These are phyloP conservation scores for Ogataea salicorniae DNA, from an alignment of 805 yeast genomes.

Conservation along the genomic window DNA sequence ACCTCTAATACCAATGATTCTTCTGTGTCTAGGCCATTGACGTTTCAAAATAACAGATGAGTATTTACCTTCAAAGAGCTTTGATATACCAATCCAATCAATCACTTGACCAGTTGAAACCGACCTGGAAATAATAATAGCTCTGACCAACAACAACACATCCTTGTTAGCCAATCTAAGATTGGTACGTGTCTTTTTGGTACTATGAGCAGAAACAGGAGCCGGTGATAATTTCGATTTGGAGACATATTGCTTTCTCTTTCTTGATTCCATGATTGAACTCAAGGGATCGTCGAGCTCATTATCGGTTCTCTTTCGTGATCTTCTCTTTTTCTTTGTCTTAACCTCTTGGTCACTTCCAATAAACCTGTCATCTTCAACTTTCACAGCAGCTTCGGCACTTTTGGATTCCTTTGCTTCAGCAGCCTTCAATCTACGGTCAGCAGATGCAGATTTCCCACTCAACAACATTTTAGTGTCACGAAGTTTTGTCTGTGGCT, in stretches of 20 bases:
- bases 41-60: conserved; percentile 44
- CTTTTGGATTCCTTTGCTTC: background rate
- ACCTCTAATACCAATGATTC: conserved; percentile 52
- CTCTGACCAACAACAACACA: conserved; percentile 51
- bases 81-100: conserved; percentile 59
- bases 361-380: background rate
- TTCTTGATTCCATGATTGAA: conserved; percentile 26
- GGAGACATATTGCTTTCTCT: conserved; percentile 17
- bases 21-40: conserved; percentile 68
- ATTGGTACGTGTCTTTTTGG: conserved; percentile 20
- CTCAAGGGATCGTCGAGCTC: conserved; percentile 21
- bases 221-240: no score
- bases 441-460: background rate
- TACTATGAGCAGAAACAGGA: background rate
- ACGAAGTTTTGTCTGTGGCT: no score
- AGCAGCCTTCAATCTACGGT: background rate
- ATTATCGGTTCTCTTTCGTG: conserved; percentile 1
- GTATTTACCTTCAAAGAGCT: conserved; percentile 37
- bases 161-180: conserved; percentile 33
- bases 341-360: background rate
- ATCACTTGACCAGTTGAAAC: conserved; percentile 47
- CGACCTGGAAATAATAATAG: conserved; percentile 64
- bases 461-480: no score
- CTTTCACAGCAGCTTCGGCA: background rate
- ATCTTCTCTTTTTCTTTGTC: conserved; percentile 1